A percentile compares a stretch with the other conserved stretches of the same genome.
These are phyloP conservation scores for Megacollybia marginata DNA, from an alignment of 768 basidiomycete genomes.

Conservation along the genomic window DNA sequence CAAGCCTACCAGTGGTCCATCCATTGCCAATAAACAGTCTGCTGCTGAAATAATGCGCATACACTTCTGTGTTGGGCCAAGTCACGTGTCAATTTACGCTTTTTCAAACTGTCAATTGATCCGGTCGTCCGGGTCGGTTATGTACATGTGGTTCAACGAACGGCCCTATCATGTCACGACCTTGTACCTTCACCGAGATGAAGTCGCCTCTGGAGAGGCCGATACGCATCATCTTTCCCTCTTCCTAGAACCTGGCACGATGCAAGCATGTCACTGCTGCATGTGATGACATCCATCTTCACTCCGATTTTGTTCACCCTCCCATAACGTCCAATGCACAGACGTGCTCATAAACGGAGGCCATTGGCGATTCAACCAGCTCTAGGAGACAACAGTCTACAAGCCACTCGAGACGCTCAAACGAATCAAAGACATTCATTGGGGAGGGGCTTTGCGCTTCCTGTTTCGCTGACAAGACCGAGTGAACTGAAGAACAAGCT, in stretches of 20 bases:
- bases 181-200: conserved; percentile 36
- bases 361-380: conserved; percentile 58
- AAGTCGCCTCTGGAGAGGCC: conserved; percentile 18
- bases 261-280: no score
- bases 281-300: conserved; percentile 54
- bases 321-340: conserved; percentile 57
- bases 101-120: no score
- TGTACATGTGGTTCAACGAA: no score
- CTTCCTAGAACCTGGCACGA: conserved; percentile 24
- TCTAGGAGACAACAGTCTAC: conserved; percentile 53
- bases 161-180: no score
- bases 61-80: no score
- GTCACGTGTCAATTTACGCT: no score
- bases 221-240: conserved; percentile 20
- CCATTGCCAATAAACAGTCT: no score
- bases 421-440: conserved; percentile 48
- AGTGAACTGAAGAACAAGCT: conserved; percentile 59
- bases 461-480: conserved; percentile 55
- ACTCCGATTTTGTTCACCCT: conserved; percentile 69
- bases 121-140: no score
- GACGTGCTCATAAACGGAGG: conserved; percentile 72
- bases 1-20: no score
- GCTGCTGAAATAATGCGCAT: no score
- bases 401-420: conserved; percentile 69
- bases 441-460: conserved; percentile 56